A percentile compares a stretch with the other conserved stretches of the same genome.
Evolutionary conservation across 257 asterid species (phyloP).

Genomic region (Haberlea rhodopensis): DNA sequence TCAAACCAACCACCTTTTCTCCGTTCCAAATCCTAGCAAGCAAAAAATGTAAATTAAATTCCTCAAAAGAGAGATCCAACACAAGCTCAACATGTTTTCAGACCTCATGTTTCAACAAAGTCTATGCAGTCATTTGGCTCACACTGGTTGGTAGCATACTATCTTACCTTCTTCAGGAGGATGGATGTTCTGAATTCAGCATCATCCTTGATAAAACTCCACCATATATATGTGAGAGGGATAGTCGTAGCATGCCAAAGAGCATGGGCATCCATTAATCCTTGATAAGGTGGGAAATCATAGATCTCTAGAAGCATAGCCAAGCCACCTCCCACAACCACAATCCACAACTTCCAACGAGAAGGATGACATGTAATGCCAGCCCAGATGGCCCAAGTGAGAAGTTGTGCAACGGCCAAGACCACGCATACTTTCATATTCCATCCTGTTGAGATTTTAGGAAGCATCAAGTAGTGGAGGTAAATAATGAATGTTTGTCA

Average conservation of each 20-base stretch:
- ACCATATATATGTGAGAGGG: slow-evolving; percentile 62
- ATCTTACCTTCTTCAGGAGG: slow-evolving; percentile 56
- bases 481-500: background rate
- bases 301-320: slow-evolving; percentile 54
- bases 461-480: slow-evolving; percentile 11
- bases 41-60: slow-evolving; percentile 1
- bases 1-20: background rate
- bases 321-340: slow-evolving; percentile 51
- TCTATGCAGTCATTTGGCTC: background rate
- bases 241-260: slow-evolving; percentile 61
- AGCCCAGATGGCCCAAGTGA: slow-evolving; percentile 65
- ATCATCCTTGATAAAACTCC: slow-evolving; percentile 78
- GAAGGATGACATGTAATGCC: slow-evolving; percentile 51
- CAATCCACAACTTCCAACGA: slow-evolving; percentile 66
- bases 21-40: background rate
- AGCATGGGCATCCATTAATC: slow-evolving; percentile 56
- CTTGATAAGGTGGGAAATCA: slow-evolving; percentile 60
- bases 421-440: slow-evolving; percentile 57
- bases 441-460: slow-evolving; percentile 50
- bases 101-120: background rate
- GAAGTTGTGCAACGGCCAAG: slow-evolving; percentile 48
- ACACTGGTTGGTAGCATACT: slow-evolving; percentile 18
- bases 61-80: background rate
- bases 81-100: background rate
- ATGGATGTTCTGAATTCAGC: slow-evolving; percentile 49